These are phyloP conservation scores for Colletotrichum brevisporum DNA, from an alignment of 2,329 filamentous ascomycete species.

Conservation along the genomic window DNA sequence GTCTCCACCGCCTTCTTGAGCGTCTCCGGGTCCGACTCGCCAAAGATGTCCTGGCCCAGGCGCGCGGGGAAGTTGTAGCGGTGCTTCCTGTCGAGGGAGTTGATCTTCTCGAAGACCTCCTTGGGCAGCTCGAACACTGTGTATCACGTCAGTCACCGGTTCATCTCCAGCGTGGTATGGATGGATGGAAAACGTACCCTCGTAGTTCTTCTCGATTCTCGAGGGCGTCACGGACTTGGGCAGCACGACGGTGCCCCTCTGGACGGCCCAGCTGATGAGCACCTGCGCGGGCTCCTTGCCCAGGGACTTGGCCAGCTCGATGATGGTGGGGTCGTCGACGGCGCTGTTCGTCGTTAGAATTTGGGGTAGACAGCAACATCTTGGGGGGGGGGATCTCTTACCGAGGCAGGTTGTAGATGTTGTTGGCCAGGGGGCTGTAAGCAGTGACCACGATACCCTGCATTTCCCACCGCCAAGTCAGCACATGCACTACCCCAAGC, in stretches of 20 bases:
- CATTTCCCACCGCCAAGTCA: background rate
- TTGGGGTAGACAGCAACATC: background rate
- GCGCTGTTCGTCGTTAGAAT: slow-evolving; percentile 49
- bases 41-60: slow-evolving; percentile 60
- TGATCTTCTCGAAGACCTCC: slow-evolving; percentile 55
- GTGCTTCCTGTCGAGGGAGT: slow-evolving; percentile 54
- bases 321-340: slow-evolving; percentile 64
- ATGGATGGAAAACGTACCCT: slow-evolving; percentile 27
- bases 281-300: slow-evolving; percentile 67
- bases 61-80: slow-evolving; percentile 60
- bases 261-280: slow-evolving; percentile 68
- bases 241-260: slow-evolving; percentile 66
- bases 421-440: slow-evolving; percentile 75
- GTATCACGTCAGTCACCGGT: slow-evolving; percentile 3
- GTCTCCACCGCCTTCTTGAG: slow-evolving; percentile 53
- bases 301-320: slow-evolving; percentile 66
- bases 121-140: slow-evolving; percentile 52
- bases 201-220: slow-evolving; percentile 64
- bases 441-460: slow-evolving; percentile 66
- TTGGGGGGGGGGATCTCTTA: background rate
- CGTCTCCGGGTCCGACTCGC: slow-evolving; percentile 54
- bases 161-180: background rate
- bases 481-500: slow-evolving; percentile 1
- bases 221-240: slow-evolving; percentile 68
- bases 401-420: slow-evolving; percentile 53